Evolutionary conservation across 1,284 basidiomycete species (phyloP).

Genomic region (Melampsora larici-populina): DNA sequence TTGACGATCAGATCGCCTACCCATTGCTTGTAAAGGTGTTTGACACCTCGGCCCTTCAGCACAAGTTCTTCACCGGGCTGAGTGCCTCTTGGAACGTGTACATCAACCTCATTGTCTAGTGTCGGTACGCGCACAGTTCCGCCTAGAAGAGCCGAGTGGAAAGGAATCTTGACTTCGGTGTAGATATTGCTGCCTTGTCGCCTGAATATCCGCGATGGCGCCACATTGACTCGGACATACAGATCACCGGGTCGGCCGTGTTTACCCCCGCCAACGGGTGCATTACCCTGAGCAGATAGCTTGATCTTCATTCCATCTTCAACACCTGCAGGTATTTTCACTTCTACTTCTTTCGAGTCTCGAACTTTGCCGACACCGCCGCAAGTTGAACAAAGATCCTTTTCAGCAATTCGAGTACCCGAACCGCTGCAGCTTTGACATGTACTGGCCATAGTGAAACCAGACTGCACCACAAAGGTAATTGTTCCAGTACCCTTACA

Average conservation of each 20-base stretch:
- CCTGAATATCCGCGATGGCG: constrained; percentile 76
- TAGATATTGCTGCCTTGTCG: constrained; percentile 90
- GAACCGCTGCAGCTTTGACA: constrained; percentile 80
- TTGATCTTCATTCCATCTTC: constrained; percentile 96
- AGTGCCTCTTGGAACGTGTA: constrained; percentile 86
- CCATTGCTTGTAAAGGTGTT: constrained; percentile 58
- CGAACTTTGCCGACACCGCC: constrained; percentile 84
- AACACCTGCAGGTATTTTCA: constrained; percentile 76
- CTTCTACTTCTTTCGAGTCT: constrained; percentile 70
- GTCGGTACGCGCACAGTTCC: constrained; percentile 91
- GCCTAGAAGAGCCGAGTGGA: constrained; percentile 86
- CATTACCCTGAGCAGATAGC: constrained; percentile 78
- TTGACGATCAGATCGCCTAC: constrained; percentile 83
- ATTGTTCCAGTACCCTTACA: constrained; percentile 85
- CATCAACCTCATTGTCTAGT: constrained; percentile 90
- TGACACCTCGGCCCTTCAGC: constrained; percentile 79
- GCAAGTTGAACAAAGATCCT: constrained; percentile 75
- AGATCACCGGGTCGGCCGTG: constrained; percentile 61
- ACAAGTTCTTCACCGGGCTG: constrained; percentile 98
- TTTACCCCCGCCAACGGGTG: constrained; percentile 68
- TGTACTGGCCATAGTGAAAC: constrained; percentile 96
- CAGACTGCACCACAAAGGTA: constrained; percentile 86
- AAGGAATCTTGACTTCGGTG: constrained; percentile 83
- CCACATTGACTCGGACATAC: constrained; percentile 79
- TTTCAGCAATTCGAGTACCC: constrained; percentile 74